Conservation (phyloP, 1,284 basidiomycete species). For the Malassezia nana region DNA sequence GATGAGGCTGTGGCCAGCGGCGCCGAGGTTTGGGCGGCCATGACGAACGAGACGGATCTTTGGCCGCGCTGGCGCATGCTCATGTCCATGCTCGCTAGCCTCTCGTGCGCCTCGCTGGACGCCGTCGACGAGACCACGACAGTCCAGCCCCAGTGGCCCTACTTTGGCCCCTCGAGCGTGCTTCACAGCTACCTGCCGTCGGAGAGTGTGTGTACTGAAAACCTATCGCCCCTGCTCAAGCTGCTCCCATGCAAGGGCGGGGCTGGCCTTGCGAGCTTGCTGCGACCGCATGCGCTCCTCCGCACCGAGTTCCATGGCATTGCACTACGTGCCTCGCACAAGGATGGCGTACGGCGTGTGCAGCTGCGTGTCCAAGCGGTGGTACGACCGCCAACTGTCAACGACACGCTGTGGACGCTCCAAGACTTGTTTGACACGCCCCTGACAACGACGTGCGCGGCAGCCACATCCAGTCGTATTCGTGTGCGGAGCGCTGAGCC, state of each 20-base stretch:
- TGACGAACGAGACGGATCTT: constrained; percentile 16
- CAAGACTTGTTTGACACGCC: constrained; percentile 20
- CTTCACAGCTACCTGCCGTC: constrained; percentile 26
- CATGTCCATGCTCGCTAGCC: constrained; percentile 75
- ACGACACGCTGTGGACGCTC: constrained; percentile 25
- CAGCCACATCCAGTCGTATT: constrained; percentile 22
- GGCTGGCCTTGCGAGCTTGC: constrained; percentile 72
- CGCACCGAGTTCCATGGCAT: constrained; percentile 80
- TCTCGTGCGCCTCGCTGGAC: constrained; percentile 86
- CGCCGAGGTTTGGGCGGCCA: constrained; percentile 71
- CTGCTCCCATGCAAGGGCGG: constrained; percentile 78
- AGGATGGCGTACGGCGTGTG: constrained; percentile 56
- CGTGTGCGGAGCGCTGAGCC: constrained; percentile 16
- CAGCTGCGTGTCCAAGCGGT: constrained; percentile 71
- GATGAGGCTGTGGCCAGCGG: constrained; percentile 65
- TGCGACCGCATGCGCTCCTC: constrained; percentile 77
- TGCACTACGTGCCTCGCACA: constrained; percentile 55
- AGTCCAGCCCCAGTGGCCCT: constrained; percentile 20
- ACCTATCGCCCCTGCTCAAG: constrained; percentile 87
- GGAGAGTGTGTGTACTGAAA: constrained; percentile 68
- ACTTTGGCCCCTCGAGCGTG: constrained; percentile 6
- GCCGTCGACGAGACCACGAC: constrained; percentile 34
- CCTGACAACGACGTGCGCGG: constrained; percentile 23
- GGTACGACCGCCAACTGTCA: constrained; percentile 56
- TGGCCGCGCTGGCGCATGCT: constrained; percentile 61